Evolutionary conservation across 768 basidiomycete species (phyloP).

Genomic region (Panaeolus papilionaceus): DNA sequence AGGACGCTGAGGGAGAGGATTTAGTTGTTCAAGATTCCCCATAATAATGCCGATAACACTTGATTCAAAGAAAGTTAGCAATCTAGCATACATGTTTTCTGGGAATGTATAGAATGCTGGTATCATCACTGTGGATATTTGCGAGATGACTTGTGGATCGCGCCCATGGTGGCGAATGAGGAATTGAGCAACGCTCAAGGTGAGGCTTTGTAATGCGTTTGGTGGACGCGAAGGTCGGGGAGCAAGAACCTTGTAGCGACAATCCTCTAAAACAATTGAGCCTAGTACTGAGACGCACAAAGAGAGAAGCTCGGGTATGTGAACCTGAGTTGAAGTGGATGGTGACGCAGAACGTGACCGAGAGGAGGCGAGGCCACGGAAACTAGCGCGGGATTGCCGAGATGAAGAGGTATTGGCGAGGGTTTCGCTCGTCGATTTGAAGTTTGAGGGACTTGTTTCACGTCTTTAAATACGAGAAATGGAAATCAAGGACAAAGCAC

Average conservation of each 20-base stretch:
- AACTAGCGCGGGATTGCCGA: conserved; percentile 50
- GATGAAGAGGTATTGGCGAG: conserved; percentile 47
- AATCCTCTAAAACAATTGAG: conserved; percentile 76
- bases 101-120: conserved; percentile 77
- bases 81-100: conserved; percentile 62
- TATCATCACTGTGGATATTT: conserved; percentile 72
- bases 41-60: conserved; percentile 61
- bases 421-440: conserved; percentile 27
- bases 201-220: conserved; percentile 74
- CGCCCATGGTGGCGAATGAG: conserved; percentile 61
- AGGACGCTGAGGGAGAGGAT: background rate
- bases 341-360: conserved; percentile 63
- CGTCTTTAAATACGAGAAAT: conserved; percentile 1
- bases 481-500: conserved; percentile 10
- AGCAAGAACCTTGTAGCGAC: conserved; percentile 63
- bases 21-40: conserved; percentile 45
- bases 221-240: conserved; percentile 74
- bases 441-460: conserved; percentile 24
- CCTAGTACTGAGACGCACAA: conserved; percentile 64
- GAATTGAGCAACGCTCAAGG: conserved; percentile 74
- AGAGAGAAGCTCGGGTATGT: conserved; percentile 59
- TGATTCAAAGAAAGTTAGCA: conserved; percentile 75
- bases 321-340: conserved; percentile 30
- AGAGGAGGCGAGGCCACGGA: conserved; percentile 46
- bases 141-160: conserved; percentile 57